A percentile compares a stretch with the other conserved stretches of the same genome.
phyloP scores from a whole-genome alignment of 495 filamentous ascomycete species.

The Sabuloglossum arenarium region DNA sequence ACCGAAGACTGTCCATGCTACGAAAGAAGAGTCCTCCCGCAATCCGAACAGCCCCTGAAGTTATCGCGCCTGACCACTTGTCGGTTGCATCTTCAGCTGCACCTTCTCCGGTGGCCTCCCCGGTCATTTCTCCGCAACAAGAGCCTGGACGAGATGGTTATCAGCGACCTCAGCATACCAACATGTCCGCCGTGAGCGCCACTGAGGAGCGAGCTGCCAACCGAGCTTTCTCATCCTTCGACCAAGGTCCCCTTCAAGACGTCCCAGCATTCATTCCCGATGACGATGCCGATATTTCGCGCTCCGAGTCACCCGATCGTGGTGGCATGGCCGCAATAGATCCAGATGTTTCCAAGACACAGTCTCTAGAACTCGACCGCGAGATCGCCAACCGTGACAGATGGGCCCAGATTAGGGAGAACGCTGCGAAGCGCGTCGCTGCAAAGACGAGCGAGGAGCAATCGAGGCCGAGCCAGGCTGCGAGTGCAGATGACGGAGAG shows the following conservation, averaged over 20 bases:
- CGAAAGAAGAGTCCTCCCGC: constrained; percentile 10
- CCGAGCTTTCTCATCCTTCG: constrained; percentile 62
- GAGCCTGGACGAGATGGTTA: constrained; percentile 4
- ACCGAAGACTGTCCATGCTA: constrained; percentile 11
- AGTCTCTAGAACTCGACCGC: constrained; percentile 8
- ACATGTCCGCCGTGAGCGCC: constrained; percentile 38
- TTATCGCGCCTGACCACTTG: background rate
- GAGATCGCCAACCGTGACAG: constrained; percentile 35
- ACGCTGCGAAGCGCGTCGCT: constrained; percentile 62
- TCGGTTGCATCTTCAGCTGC: background rate
- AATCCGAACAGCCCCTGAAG: background rate
- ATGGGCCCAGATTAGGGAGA: constrained; percentile 91
- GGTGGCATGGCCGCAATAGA: constrained; percentile 6
- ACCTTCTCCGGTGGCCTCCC: background rate
- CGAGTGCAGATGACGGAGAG: constrained; percentile 51
- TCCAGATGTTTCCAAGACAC: constrained; percentile 7
- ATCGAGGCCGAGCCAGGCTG: constrained; percentile 23
- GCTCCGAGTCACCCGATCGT: constrained; percentile 9
- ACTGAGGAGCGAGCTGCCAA: constrained; percentile 43
- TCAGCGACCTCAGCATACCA: constrained; percentile 16
- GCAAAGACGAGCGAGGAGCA: constrained; percentile 38
- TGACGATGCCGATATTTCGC: constrained; percentile 26
- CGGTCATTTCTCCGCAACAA: constrained; percentile 5
- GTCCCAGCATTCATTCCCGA: constrained; percentile 68
- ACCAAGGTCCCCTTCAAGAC: constrained; percentile 75